phyloP scores from a whole-genome alignment of 495 filamentous ascomycete species.

The Diplogelasinospora grovesii region DNA sequence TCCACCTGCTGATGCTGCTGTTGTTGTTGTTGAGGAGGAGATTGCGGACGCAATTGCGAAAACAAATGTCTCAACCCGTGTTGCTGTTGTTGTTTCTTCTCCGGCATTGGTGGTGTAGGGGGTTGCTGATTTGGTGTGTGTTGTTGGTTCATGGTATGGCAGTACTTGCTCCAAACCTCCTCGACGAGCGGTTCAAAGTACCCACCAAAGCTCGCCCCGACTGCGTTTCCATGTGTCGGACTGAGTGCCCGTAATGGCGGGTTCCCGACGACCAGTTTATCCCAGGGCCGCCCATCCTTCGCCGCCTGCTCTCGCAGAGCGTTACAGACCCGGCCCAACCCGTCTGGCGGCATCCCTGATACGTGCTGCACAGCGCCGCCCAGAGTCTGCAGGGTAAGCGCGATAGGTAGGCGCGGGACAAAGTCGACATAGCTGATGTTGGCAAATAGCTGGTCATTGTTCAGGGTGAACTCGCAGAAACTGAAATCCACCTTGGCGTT shows the following conservation, averaged over 20 bases:
- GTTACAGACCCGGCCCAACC: constrained; percentile 51
- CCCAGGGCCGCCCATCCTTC: constrained; percentile 57
- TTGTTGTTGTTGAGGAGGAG: too few relatives aligned
- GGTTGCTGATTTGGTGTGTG: too few relatives aligned
- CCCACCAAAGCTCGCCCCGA: constrained; percentile 50
- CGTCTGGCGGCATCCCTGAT: constrained; percentile 51
- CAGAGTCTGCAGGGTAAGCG: constrained; percentile 50
- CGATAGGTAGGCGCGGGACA: constrained; percentile 56
- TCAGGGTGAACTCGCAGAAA: constrained; percentile 74
- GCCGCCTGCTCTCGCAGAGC: constrained; percentile 48
- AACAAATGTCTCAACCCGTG: too few relatives aligned
- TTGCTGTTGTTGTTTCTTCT: too few relatives aligned
- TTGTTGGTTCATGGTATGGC: too few relatives aligned
- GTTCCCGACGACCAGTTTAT: constrained; percentile 52
- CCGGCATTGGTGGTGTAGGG: too few relatives aligned
- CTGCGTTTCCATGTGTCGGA: constrained; percentile 57
- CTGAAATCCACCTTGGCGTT: constrained; percentile 59
- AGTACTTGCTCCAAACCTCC: constrained; percentile 46
- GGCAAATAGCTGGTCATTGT: constrained; percentile 61
- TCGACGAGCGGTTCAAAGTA: constrained; percentile 64
- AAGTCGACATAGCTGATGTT: constrained; percentile 80
- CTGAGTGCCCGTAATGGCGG: constrained; percentile 49
- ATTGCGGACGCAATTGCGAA: too few relatives aligned
- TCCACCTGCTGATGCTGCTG: too few relatives aligned
- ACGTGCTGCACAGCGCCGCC: constrained; percentile 51